Conservation (phyloP, 495 filamentous ascomycete genomes). For the Xylaria nigripes region DNA sequence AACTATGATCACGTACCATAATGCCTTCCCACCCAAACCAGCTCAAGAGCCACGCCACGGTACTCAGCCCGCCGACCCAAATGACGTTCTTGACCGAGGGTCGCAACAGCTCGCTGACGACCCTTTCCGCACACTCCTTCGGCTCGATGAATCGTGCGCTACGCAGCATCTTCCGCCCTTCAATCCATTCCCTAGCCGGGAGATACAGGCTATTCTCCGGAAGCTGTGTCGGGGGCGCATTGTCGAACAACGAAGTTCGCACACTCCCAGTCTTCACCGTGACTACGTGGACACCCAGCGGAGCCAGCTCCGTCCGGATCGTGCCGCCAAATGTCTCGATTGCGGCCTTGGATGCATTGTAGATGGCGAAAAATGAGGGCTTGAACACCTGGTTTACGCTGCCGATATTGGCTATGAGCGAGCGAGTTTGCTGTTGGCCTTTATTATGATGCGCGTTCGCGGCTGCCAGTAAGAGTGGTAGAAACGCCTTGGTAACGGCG, state of each 20-base stretch:
- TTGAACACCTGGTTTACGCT: constrained; percentile 33
- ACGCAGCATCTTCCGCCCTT: constrained; percentile 15
- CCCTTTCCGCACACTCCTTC: constrained; percentile 14
- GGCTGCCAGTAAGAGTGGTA: constrained; percentile 40
- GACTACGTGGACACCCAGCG: constrained; percentile 39
- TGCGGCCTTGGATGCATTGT: constrained; percentile 50
- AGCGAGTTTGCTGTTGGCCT: constrained; percentile 20
- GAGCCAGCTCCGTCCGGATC: constrained; percentile 46
- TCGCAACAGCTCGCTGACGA: constrained; percentile 12
- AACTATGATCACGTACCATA: no score
- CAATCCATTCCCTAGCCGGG: constrained; percentile 21
- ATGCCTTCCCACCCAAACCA: constrained; percentile 27
- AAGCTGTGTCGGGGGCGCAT: constrained; percentile 15
- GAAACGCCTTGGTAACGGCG: constrained; percentile 45
- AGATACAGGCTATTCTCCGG: constrained; percentile 19
- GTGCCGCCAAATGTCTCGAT: constrained; percentile 35
- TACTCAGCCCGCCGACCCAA: constrained; percentile 16
- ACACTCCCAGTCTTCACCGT: constrained; percentile 25
- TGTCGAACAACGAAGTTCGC: constrained; percentile 12
- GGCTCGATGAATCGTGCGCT: constrained; percentile 1
- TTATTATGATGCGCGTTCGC: constrained; percentile 1
- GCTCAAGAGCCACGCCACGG: constrained; percentile 18
- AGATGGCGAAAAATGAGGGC: constrained; percentile 34
- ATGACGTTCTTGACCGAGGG: constrained; percentile 14
- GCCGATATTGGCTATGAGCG: constrained; percentile 42